Evolutionary conservation across 208 protist genomes (phyloP).

Genomic region (Acanthamoeba lenticulata): DNA sequence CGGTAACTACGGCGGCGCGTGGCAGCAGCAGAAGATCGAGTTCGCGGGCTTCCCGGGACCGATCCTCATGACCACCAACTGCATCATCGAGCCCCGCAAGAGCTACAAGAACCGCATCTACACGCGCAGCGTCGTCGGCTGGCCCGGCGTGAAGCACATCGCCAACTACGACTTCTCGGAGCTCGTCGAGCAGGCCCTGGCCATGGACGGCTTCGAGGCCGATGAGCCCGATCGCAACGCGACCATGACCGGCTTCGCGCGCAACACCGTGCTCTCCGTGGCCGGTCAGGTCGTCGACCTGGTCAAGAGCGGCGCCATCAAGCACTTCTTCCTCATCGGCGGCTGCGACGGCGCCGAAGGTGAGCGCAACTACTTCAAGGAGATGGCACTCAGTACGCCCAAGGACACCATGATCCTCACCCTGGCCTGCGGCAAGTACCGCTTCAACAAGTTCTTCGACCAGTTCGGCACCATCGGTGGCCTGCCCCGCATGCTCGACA

Average conservation of each 20-base stretch:
- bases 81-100: conserved; percentile 83
- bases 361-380: conserved; percentile 86
- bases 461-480: conserved; percentile 83
- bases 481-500: conserved; percentile 90
- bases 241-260: conserved; percentile 81
- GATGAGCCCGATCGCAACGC: background rate
- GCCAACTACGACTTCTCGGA: conserved; percentile 72
- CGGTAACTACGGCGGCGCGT: conserved; percentile 81
- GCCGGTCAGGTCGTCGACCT: conserved; percentile 81
- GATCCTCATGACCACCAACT: conserved; percentile 95
- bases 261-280: conserved; percentile 71
- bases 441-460: conserved; percentile 82
- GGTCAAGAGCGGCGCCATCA: conserved; percentile 88
- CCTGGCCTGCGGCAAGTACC: conserved; percentile 89
- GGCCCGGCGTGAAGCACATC: conserved; percentile 75
- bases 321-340: conserved; percentile 89
- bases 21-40: conserved; percentile 88
- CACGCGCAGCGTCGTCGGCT: conserved; percentile 73
- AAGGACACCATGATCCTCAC: conserved; percentile 88
- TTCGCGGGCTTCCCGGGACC: conserved; percentile 89
- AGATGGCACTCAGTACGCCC: conserved; percentile 78
- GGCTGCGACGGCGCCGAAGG: conserved; percentile 90
- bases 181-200: conserved; percentile 82
- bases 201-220: conserved; percentile 74
- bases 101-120: conserved; percentile 88